Conservation (phyloP, 1,284 basidiomycete species). For the Cerrena zonata region DNA sequence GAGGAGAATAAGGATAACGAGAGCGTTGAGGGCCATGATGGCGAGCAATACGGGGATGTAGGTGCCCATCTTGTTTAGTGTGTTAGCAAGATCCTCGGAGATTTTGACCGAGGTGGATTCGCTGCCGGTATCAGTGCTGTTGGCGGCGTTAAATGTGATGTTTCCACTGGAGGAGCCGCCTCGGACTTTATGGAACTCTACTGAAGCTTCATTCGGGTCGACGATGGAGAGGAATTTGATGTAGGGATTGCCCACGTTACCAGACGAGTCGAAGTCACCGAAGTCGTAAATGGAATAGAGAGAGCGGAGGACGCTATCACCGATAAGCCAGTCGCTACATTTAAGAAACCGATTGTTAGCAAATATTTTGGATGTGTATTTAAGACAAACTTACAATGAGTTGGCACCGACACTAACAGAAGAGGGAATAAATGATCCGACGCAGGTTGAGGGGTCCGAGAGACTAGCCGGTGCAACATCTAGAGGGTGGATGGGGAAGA, state of each 20-base stretch:
- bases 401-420: constrained; percentile 46
- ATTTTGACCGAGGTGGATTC: constrained; percentile 41
- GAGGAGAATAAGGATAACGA: constrained; percentile 54
- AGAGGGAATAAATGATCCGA: constrained; percentile 69
- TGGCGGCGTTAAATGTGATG: constrained; percentile 60
- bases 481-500: constrained; percentile 71
- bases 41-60: constrained; percentile 67
- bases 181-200: constrained; percentile 60
- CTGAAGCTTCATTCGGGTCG: constrained; percentile 61
- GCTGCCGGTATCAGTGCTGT: constrained; percentile 25
- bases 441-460: constrained; percentile 44
- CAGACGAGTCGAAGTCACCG: constrained; percentile 65
- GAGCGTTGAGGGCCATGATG: constrained; percentile 66
- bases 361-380: not conserved
- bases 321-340: constrained; percentile 71
- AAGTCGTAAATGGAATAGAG: constrained; percentile 83
- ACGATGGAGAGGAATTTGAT: constrained; percentile 66
- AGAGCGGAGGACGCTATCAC: constrained; percentile 77
- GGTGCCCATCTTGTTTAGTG: constrained; percentile 53
- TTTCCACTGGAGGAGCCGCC: constrained; percentile 58
- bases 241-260: constrained; percentile 66
- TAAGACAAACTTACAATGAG: constrained; percentile 50
- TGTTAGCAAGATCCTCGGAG: constrained; percentile 49
- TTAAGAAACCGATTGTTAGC: not conserved
- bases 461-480: constrained; percentile 53